Evolutionary conservation across 2,329 filamentous ascomycete species (phyloP), one percentile per base, ranked within the genome.

Genomic region (Sporothrix luriei): DNA sequence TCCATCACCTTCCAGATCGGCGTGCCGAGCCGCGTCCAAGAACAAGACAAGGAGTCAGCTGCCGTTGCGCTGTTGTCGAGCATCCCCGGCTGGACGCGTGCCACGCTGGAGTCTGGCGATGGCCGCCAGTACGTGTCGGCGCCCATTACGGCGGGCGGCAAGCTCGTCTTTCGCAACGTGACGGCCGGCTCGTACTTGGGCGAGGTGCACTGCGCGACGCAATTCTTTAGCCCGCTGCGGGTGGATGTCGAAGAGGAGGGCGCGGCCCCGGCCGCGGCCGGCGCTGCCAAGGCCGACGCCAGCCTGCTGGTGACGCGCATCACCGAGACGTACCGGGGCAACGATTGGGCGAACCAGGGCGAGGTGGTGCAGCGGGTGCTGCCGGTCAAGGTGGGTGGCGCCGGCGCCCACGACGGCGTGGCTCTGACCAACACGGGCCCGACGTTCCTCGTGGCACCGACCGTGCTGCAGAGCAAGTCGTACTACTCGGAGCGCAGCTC

Each of bases 271-370:
- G 4, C 54, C 3, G 11, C 33, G 33, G 9, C 6, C 7, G 33
- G 51, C 9, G 51, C 68, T 38, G 38, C 46, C 74, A 75, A 59
- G 76, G 76, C 66, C 4, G 55, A 61, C 73, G 73, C 4, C 76
- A 54, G 66, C 79, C 82, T 43, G 51, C 78, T 84, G 61, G 83
- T 93, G 3, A 81, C 84, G 21, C 57, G 57, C 54, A 89, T 89
- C 38, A 95, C 91, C 90, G 91, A 94, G 82, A 97, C 93, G 33
- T 97, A 90, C 78, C 84, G 93, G 62, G 93, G 93, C 0, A 94
- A 97, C 75, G 91, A 95, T 74, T 97, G 94, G 93, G 88, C 84
- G 21, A 96, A 97, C 78, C 91, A 88, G 76, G 94, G 94, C 19
- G 90, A 91, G 80, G 83, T 78, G 59, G 81, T 85, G 43, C 73